Conservation (phyloP, 2,329 filamentous ascomycete genomes). For the Fusarium hostae region DNA sequence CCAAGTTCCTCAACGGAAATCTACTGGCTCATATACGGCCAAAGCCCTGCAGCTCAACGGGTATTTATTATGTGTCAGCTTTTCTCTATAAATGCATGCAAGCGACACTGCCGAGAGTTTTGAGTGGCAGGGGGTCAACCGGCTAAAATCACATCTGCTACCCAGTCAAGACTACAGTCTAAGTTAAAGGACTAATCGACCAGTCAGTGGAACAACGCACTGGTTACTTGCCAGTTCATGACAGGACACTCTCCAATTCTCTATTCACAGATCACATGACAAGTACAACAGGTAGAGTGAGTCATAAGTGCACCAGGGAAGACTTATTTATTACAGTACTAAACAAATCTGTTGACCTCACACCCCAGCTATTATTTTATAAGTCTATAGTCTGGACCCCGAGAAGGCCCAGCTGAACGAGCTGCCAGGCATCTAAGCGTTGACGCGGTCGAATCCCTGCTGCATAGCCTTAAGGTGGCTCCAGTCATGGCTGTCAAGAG, state of each 20-base stretch:
- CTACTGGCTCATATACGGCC: too few species aligned
- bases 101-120: too few species aligned
- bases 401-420: neutral
- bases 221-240: too few species aligned
- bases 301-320: neutral
- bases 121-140: too few species aligned
- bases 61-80: too few species aligned
- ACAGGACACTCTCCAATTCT: rapidly evolving
- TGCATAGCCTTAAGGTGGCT: slow-evolving; percentile 57
- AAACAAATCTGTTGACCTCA: neutral
- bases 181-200: neutral
- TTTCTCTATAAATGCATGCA: too few species aligned
- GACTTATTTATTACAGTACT: neutral
- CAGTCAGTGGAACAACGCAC: rapidly evolving
- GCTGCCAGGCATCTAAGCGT: neutral
- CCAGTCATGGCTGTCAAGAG: slow-evolving; percentile 59
- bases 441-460: slow-evolving; percentile 18
- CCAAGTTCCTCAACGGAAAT: too few species aligned
- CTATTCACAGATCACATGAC: rapidly evolving
- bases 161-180: rapidly evolving
- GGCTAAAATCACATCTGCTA: too few species aligned
- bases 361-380: neutral
- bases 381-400: neutral
- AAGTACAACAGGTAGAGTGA: rapidly evolving
- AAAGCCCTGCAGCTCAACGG: too few species aligned